Evolutionary conservation across 1,284 basidiomycete genomes (phyloP), one percentile per base, ranked within the genome.

Genomic region (Sphagnurus paluster): DNA sequence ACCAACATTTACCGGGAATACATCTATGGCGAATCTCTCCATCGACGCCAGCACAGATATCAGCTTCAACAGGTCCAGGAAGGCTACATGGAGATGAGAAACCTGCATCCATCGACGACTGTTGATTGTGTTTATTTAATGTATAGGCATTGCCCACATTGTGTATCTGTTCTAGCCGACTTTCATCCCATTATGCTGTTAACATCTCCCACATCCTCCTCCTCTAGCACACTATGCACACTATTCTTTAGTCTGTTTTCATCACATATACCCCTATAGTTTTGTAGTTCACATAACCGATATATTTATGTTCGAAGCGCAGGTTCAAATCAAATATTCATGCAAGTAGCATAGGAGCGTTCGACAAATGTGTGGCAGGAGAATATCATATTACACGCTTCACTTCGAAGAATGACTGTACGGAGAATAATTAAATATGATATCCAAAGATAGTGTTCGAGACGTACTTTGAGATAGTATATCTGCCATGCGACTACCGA

Each of bases 401-500:
- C 51, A 95, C 91, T 72, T 96, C 93, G 60, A 96, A 96, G 80
- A 93, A 93, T 6, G 87, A 90, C 88, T 81, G 56, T n/a, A n/a
- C n/a, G 11, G 48, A 24, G 32, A 46, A 26, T 29, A 56, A 49
- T 53, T 17, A 16, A 34, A 47, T 37, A 17, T 29, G 36, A 35
- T 25, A 8, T 38, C 7, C 26, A 11, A 14, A 34, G 21, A 40
- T 35, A 20, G 39, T n/a, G 19, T 34, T 44, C 14, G 29, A 38
- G 30, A n/a, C 81, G 65, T 56, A 87, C 92, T 77, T 98, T 96
- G 49, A 99, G 77, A 74, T 98, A 99, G 72, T 96, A 98, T 46
- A 99, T 82, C 69, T 99, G 98, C 91, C 94, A 98, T 23, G 80
- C 93, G 51, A 97, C 95, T 0, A 98, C 90, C 11, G 82, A 77